Evolutionary conservation across 2,329 filamentous ascomycete genomes (phyloP), one percentile per base, ranked within the genome.

Genomic region (Colletotrichum chrysophilum): DNA sequence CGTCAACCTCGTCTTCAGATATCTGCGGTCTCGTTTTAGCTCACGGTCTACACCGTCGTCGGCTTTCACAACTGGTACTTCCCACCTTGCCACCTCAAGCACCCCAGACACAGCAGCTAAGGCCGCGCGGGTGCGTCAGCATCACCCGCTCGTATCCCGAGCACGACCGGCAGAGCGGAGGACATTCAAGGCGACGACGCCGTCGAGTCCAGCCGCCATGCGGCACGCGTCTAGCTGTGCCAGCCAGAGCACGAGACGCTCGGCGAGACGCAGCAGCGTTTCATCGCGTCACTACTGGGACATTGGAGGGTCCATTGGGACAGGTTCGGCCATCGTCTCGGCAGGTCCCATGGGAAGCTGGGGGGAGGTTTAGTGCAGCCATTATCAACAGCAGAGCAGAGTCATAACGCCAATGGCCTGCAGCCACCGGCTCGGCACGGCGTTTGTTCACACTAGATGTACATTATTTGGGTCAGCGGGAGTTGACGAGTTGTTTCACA

Each of bases 241-340:
- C 5, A 98, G 95, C 81, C 95, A 98, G 85, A 97, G 95, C 83
- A 95, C 95, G 9, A 93, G 94, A 82, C 92, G 93, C 79, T 95
- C 92, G 38, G 93, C 91, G 52, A 89, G 89, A 80, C 88, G 90
- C 68, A 94, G 92, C 79, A 93, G 91, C 78, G 90, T 92, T 38
- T 96, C 94, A 60, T 95, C 93, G 61, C 88, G 95, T 69, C 95
- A 98, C 82, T 98, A 97, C 84, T 98, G 96, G 96, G 96, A 98
- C 83, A 91, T 98, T 78, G 95, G 95, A 30, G 94, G 92, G 7
- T 96, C 93, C 79, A 90, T 95, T 28, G 94, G 94, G 3, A 96
- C 94, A 71, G 94, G 94, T 5, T 94, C 93, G 78, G 88, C 93
- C 77, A 91, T 94, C 82, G 92, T 91, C 3, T 89, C 91, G 64